Base-by-base conservation (phyloP, 805 yeast species). In the Zygotorulaspora danielsina region DNA sequence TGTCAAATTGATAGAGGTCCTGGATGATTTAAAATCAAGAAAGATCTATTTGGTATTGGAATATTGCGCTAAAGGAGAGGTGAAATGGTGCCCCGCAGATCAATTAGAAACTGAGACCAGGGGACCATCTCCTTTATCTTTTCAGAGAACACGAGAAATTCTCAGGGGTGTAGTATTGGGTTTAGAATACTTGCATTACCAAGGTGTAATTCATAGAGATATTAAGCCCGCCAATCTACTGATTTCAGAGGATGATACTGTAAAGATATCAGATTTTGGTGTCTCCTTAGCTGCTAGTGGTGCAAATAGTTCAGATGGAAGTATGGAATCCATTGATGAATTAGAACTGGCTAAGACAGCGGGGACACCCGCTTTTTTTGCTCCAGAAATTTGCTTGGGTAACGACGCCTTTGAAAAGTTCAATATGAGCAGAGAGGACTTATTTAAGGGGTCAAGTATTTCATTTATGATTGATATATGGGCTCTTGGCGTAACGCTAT, bases 201-300 rank as follows among this genome's bases (percentile, higher is more conserved):
- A 85, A 59, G 95, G 95, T 2, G 85, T 89, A 32, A 84, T 90
- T 12, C 98, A 90, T 64, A 75, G 98, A 48, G 98, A 90, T 63
- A 89, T 90, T 42, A 90, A 90, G 59, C 97, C 98, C 2, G 95
- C 97, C 2, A 90, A 90, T 57, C 62, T 90, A 42, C 70, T 90
- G 41, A 78, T 88, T 2, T 71, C 84, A 19, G 65, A 73, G 11
- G 81, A 84, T 49, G 78, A 81, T 38, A 70, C 73, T 6, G 96
- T 89, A 18, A 93, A 93, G 63, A 93, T 90, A 28, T 81, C 94
- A n/a, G 98, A 90, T 66, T 93, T 90, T 65, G 97, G 98, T 17
- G 95, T 93, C 10, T 86, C 96, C 1, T 84, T 85, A 62, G 87
- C 90, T 1, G 45, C 48, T 10, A 34, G 41, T 59, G 71, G 3